Evolutionary conservation across 2,329 filamentous ascomycete genomes (phyloP), one percentile per base, ranked within the genome.

Genomic region (Epichloe sp.): DNA sequence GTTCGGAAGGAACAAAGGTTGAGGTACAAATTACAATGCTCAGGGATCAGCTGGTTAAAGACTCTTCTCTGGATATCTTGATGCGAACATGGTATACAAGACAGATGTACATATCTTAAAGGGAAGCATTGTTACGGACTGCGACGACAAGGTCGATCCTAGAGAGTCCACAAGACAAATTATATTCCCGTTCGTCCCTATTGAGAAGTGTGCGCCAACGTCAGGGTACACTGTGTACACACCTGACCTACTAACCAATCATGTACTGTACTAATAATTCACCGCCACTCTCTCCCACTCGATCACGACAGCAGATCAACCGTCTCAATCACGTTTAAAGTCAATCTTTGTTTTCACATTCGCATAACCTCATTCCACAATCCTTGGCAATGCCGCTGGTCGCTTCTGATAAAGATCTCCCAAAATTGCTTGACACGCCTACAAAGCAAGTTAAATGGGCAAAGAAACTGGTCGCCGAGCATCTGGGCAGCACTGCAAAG

Each of bases 391-490:
- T 58, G 54, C 53, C 55, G 19, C 3, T 6, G 42, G 40, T 58
- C 38, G 10, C 43, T 34, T 45, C 49, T 14, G 49, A 54, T 15
- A 54, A 50, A 10, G 58, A 59, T 48, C 50, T 62, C n/a, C 59
- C 60, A 15, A 56, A 56, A 48, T 50, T 59, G 41, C 54, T 62
- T 38, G 51, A 60, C 50, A 61, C 56, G 4, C 54, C 55, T 11
- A 38, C 55, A 43, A 64, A 62, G 55, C 58, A 54, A 35, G 55
- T 57, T 38, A 61, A 56, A 57, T 60, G 57, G 57, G 55, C 55
- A 35, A 62, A 63, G 52, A 60, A 60, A 44, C 53, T 62, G 42
- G 54, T 57, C 36, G 45, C 53, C 10, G 44, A 59, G 52, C 57
- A 61, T 56, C 52, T 63, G n/a, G 48, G 53, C 41, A 61, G 56